Conservation (phyloP, 495 filamentous ascomycete genomes). For the Elasticomyces elasticus region DNA sequence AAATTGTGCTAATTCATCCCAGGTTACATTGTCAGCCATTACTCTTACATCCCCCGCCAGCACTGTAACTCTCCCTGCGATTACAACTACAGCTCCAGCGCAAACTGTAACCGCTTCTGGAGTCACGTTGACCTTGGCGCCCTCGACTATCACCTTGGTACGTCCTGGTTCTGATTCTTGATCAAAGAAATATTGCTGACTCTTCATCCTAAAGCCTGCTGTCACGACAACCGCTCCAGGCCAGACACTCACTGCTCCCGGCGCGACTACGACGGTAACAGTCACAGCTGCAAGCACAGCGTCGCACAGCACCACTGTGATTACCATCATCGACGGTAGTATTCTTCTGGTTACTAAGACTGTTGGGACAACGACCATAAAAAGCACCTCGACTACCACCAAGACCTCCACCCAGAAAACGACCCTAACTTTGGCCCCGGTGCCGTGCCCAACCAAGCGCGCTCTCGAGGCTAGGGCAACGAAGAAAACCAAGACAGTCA, state of each 20-base stretch:
- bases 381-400: neutral
- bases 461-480: neutral
- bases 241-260: neutral
- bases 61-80: neutral
- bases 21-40: neutral
- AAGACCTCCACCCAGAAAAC: neutral
- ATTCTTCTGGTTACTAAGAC: neutral
- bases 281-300: neutral
- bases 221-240: neutral
- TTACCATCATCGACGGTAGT: neutral
- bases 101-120: neutral
- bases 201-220: neutral
- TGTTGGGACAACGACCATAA: neutral
- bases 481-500: neutral
- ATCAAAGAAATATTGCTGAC: neutral
- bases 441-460: neutral
- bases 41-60: neutral
- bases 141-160: neutral
- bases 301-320: neutral
- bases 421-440: neutral
- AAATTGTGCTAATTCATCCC: neutral
- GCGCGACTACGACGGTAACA: neutral
- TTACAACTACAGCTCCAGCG: neutral
- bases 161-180: neutral
- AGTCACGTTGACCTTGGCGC: neutral